phyloP scores from a whole-genome alignment of 805 yeast genomes.

The Spathaspora sp. region DNA sequence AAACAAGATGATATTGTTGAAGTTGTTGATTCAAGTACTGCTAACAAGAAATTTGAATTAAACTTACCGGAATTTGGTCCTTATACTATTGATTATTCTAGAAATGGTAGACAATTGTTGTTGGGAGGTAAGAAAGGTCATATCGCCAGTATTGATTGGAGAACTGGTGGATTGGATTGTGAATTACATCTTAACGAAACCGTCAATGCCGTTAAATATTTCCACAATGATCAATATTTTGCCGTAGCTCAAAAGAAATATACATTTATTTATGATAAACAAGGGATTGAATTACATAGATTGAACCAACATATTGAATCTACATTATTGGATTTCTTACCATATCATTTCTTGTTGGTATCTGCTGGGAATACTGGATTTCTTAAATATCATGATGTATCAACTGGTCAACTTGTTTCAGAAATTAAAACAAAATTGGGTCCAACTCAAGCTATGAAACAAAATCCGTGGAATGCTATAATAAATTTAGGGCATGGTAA shows the following conservation, averaged over 20 bases:
- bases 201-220: conserved; percentile 81
- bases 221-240: conserved; percentile 89
- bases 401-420: conserved; percentile 83
- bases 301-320: conserved; percentile 87
- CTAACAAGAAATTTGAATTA: conserved; percentile 71
- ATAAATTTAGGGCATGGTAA: conserved; percentile 90
- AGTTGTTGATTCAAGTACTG: conserved; percentile 74
- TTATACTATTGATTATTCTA: conserved; percentile 72
- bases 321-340: conserved; percentile 79
- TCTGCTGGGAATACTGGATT: conserved; percentile 89
- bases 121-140: conserved; percentile 93
- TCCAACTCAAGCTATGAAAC: conserved; percentile 82
- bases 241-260: conserved; percentile 97
- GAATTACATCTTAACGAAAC: conserved; percentile 88
- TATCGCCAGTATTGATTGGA: conserved; percentile 95
- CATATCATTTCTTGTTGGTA: conserved; percentile 84
- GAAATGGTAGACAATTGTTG: conserved; percentile 83
- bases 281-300: conserved; percentile 89
- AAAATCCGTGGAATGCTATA: conserved; percentile 94
- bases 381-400: conserved; percentile 89
- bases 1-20: conserved; percentile 73
- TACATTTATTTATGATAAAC: conserved; percentile 85
- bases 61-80: conserved; percentile 81
- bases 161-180: conserved; percentile 74
- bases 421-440: conserved; percentile 87